phyloP scores from a whole-genome alignment of 2,329 filamentous ascomycete species.

The Daldinia eschscholtzii region DNA sequence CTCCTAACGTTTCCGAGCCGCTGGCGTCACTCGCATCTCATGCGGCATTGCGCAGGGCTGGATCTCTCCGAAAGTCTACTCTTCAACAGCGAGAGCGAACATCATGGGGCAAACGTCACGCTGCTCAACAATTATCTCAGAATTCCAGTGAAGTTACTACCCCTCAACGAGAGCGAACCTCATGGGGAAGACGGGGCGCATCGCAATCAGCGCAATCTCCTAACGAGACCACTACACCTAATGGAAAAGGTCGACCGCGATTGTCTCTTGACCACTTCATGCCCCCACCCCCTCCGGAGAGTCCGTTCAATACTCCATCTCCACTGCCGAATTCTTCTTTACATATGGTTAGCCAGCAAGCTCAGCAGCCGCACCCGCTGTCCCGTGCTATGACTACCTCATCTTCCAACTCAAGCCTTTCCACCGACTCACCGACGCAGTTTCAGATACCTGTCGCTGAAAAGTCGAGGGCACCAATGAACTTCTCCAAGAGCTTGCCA shows the following conservation, averaged over 20 bases:
- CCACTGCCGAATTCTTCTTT: constrained; percentile 66
- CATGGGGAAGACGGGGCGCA: constrained; percentile 70
- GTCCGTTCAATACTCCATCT: constrained; percentile 70
- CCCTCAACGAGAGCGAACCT: constrained; percentile 71
- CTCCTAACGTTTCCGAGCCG: constrained; percentile 56
- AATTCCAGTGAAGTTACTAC: constrained; percentile 66
- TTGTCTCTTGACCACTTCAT: constrained; percentile 85
- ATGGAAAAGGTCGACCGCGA: constrained; percentile 73
- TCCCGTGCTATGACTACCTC: constrained; percentile 90
- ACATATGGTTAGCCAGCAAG: constrained; percentile 61
- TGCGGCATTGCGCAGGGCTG: constrained; percentile 75
- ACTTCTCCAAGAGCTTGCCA: constrained; percentile 83
- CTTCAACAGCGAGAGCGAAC: constrained; percentile 84
- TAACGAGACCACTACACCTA: constrained; percentile 67
- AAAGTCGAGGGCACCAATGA: constrained; percentile 61
- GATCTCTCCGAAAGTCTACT: constrained; percentile 86
- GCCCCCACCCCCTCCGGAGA: constrained; percentile 72
- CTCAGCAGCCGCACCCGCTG: constrained; percentile 79
- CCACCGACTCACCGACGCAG: constrained; percentile 76
- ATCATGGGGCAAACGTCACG: constrained; percentile 72
- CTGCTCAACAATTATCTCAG: constrained; percentile 67
- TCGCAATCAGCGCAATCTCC: constrained; percentile 65
- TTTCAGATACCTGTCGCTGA: constrained; percentile 68
- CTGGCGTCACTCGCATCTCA: constrained; percentile 62
- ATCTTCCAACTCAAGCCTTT: constrained; percentile 82